A percentile compares a stretch with the other conserved stretches of the same genome.
Evolutionary conservation across 2,329 filamentous ascomycete genomes (phyloP).

Genomic region (Aspergillus felis): DNA sequence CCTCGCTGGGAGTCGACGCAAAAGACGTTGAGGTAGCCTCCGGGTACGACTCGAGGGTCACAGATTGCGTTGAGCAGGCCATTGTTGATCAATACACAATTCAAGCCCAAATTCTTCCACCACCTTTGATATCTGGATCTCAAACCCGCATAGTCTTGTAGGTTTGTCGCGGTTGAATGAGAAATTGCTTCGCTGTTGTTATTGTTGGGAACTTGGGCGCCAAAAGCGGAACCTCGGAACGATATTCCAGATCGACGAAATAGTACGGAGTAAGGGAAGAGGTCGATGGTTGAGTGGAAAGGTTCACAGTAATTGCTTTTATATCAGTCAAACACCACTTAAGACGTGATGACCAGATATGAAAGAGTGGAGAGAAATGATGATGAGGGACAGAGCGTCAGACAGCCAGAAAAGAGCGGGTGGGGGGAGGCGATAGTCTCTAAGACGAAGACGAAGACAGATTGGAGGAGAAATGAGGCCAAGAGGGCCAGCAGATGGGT

Average conservation of each 20-base stretch:
- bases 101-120: neutral
- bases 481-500: neutral
- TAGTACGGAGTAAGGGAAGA: slow-evolving; percentile 1
- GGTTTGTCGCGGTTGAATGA: neutral
- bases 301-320: neutral
- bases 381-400: neutral
- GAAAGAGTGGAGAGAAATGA: slow-evolving; percentile 3
- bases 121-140: neutral
- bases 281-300: neutral
- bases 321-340: neutral
- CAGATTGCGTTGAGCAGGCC: slow-evolving; percentile 38
- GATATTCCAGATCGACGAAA: neutral
- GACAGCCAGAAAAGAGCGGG: slow-evolving; percentile 1
- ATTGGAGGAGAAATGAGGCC: neutral
- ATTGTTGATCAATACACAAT: slow-evolving; percentile 19
- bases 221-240: neutral
- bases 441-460: neutral
- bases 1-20: slow-evolving; percentile 28
- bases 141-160: slow-evolving; percentile 13
- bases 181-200: neutral
- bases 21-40: slow-evolving; percentile 25
- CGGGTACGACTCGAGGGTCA: slow-evolving; percentile 37
- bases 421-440: neutral
- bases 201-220: slow-evolving; percentile 2
- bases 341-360: neutral